phyloP scores from a whole-genome alignment of 345 rosid species.

The Populus davidiana region DNA sequence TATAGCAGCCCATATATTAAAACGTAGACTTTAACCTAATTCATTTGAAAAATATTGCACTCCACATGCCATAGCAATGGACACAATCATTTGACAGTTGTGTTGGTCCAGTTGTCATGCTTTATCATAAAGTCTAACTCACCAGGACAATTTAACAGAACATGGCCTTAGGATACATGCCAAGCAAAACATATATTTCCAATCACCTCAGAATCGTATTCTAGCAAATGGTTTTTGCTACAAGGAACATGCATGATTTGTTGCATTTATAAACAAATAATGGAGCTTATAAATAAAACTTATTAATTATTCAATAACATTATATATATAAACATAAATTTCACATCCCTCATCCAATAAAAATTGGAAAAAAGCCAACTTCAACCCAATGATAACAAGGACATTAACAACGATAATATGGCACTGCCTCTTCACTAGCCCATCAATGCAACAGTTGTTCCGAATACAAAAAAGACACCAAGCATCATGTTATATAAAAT shows the following conservation, averaged over 20 bases:
- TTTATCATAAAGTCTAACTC: not conserved
- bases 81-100: no score
- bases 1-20: no score
- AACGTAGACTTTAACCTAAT: no score
- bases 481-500: conserved; percentile 1
- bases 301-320: conserved; percentile 6
- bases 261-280: not conserved
- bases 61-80: no score
- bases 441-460: conserved; percentile 17
- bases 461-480: conserved; percentile 22
- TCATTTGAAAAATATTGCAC: no score
- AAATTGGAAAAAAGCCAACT: not conserved
- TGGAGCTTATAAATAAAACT: not conserved
- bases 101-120: no score
- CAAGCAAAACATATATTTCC: not conserved
- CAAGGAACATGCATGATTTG: not conserved
- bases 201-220: not conserved
- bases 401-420: not conserved
- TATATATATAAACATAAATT: not conserved
- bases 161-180: not conserved
- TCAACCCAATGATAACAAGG: not conserved
- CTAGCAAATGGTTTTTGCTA: not conserved
- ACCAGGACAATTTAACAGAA: not conserved
- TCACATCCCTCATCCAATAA: not conserved
- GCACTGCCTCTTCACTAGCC: conserved; percentile 71